A percentile compares a stretch with the other conserved stretches of the same genome.
Conservation (phyloP, 257 asterid genomes). For the Knoxia roxburghii region DNA sequence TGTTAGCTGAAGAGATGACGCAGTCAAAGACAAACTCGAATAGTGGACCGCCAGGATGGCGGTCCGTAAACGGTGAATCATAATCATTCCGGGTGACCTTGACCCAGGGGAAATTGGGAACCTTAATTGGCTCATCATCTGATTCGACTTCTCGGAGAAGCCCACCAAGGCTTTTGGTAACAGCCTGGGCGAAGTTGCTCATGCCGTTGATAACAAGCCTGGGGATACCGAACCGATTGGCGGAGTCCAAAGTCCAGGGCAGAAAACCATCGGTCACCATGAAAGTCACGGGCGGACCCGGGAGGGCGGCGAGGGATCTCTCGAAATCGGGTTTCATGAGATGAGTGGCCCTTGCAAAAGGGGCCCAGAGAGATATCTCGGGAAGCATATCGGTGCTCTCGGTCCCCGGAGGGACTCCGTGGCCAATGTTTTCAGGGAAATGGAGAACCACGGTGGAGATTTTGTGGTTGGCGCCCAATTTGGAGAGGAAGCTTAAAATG, state of each 20-base stretch:
- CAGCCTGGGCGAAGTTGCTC: constrained; percentile 22
- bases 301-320: constrained; percentile 21
- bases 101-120: constrained; percentile 42
- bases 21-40: constrained; percentile 27
- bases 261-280: constrained; percentile 66
- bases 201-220: constrained; percentile 43
- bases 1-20: not conserved
- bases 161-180: constrained; percentile 10
- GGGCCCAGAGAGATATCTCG: constrained; percentile 41
- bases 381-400: constrained; percentile 72
- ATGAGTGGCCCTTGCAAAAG: constrained; percentile 31
- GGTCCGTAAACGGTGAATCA: constrained; percentile 18
- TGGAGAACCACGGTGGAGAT: constrained; percentile 40
- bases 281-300: constrained; percentile 22
- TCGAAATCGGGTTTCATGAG: constrained; percentile 57
- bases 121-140: constrained; percentile 31
- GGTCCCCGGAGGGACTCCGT: constrained; percentile 36
- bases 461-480: not conserved
- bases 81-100: constrained; percentile 47
- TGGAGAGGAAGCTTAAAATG: constrained; percentile 33
- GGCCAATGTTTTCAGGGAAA: constrained; percentile 40
- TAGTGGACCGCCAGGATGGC: constrained; percentile 28
- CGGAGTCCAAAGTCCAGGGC: constrained; percentile 54
- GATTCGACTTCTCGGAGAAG: constrained; percentile 22
- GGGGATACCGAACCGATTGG: constrained; percentile 40